These are phyloP conservation scores for Aspergillus versicolor DNA, from an alignment of 2,329 filamentous ascomycete genomes.

Conservation along the genomic window DNA sequence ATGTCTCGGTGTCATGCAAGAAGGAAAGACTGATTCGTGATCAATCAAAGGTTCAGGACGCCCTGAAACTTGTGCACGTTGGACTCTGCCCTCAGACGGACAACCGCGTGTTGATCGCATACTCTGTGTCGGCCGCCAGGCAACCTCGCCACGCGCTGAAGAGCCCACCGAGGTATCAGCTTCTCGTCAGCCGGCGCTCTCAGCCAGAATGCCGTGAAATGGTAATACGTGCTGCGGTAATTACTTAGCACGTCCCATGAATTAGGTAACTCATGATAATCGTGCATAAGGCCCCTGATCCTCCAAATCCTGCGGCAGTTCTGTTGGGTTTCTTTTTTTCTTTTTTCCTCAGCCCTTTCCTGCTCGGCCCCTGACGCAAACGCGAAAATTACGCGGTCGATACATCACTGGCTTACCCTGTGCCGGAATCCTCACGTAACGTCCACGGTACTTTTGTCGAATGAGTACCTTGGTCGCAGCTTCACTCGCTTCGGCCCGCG, in stretches of 20 bases:
- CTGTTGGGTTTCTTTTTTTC: background rate
- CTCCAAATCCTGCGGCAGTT: background rate
- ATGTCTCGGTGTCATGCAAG: background rate
- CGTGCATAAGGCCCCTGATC: constrained; percentile 7
- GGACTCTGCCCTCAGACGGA: background rate
- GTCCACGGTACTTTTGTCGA: background rate
- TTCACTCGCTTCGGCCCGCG: constrained; percentile 1
- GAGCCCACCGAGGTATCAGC: background rate
- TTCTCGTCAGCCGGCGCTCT: background rate
- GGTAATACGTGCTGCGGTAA: background rate
- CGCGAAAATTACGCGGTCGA: background rate
- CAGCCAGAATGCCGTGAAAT: background rate
- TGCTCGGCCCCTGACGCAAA: background rate
- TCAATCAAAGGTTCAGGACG: background rate
- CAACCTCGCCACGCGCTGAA: background rate
- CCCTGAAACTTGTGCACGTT: background rate
- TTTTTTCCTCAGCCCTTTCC: background rate
- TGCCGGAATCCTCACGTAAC: too few species aligned
- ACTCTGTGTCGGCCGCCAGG: background rate
- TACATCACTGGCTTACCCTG: too few species aligned
- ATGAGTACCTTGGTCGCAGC: background rate
- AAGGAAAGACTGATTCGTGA: background rate
- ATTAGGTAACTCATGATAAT: constrained; percentile 8
- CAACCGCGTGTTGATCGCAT: background rate
- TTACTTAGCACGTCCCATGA: constrained; percentile 1